Base-by-base conservation (phyloP, 768 basidiomycete species). In the Infundibulicybe gibba region DNA sequence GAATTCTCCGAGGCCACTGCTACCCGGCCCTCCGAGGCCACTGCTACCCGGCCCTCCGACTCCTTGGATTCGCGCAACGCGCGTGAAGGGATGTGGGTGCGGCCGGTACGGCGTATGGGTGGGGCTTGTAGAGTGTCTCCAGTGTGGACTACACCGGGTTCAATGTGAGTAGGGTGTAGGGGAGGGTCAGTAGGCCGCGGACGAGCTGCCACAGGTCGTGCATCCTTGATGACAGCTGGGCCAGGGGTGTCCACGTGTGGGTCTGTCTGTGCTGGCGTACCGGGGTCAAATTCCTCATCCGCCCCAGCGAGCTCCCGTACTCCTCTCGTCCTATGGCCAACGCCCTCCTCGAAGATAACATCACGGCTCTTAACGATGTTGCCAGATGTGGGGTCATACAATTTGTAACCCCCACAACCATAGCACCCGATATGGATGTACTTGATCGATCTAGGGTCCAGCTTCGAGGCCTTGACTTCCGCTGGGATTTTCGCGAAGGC, bases 401-500 rank as follows among this genome's bases (percentile, higher is more conserved):
- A 19, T 14, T 50, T 51, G 40, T 60, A 60, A 21, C 50, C 51
- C 4, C 41, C 46, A 4, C 49, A 14, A 4, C 51, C 50, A 45
- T 30, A 52, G 34, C 54, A 62, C 1, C 61, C 53, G 20, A 60
- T 50, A 42, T 60, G 35, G 17, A 41, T 33, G 15, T 48, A 52
- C 37, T 56, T 54, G 37, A 58, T 32, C 12, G 58, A 57, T 15
- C 43, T 37, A 20, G 53, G 43, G 15, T 51, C 49, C 1, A 58
- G 25, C 41, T 60, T 60, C 8, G 48, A 53, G 11, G 16, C 35
- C 9, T 34, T 30, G 6, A 53, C 20, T 46, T 54, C 53, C 33
- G 42, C 50, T 10, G 57, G 61, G 13, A 64, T 55, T 43, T 61
- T 60, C 11, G 55, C 62, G 37, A 59, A 67, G 3, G 59, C 64